phyloP scores from a whole-genome alignment of 2,329 filamentous ascomycete species.

The Rutstroemia sydowiana region DNA sequence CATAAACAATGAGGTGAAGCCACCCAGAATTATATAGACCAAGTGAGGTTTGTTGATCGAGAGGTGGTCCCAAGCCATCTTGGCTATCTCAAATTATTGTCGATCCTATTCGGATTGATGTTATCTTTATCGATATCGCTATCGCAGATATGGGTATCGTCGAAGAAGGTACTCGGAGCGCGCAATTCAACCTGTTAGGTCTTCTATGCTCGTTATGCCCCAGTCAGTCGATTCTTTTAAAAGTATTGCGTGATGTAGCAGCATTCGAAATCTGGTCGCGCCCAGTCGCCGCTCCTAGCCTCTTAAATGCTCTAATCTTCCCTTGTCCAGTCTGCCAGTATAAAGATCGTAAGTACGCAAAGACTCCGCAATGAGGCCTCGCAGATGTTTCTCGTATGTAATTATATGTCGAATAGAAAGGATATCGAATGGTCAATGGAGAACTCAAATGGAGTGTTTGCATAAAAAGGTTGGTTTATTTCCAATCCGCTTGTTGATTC shows the following conservation, averaged over 20 bases:
- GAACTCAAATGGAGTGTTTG: not conserved
- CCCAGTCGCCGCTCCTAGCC: constrained; percentile 42
- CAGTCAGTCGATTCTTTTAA: constrained; percentile 30
- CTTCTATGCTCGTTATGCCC: constrained; percentile 20
- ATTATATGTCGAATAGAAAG: not conserved
- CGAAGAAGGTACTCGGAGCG: not conserved
- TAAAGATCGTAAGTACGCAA: not conserved
- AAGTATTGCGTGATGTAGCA: constrained; percentile 28
- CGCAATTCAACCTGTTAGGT: constrained; percentile 12
- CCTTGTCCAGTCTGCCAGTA: not conserved
- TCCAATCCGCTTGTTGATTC: not conserved
- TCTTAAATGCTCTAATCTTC: not conserved
- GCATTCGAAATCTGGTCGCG: constrained; percentile 40
- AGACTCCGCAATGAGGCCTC: not conserved
- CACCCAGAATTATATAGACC: constrained; percentile 97
- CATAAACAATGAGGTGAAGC: constrained; percentile 98
- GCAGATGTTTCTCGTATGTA: not conserved
- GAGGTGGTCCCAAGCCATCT: constrained; percentile 73
- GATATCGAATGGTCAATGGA: not conserved
- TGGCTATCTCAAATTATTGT: constrained; percentile 10
- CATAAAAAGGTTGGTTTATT: not conserved
- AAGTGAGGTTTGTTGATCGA: constrained; percentile 89
- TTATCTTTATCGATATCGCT: not conserved
- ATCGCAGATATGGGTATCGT: not conserved
- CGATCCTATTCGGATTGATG: constrained; percentile 3